Base-by-base conservation (phyloP, 768 basidiomycete genomes). In the Calocera viscosa region DNA sequence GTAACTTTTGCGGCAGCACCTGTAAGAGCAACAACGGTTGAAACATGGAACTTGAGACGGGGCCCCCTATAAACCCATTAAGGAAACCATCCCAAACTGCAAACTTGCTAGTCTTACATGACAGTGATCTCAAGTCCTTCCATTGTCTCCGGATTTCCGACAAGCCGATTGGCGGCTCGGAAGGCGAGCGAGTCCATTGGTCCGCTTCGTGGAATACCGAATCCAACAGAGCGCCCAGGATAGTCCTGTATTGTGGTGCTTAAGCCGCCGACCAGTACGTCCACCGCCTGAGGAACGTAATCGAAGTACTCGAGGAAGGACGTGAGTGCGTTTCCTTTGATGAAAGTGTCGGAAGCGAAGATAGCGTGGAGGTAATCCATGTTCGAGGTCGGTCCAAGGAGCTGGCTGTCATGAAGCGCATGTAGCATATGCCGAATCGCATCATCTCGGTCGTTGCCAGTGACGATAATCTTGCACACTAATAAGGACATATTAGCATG, bases 341-440 rank as follows among this genome's bases (percentile, higher is more conserved):
- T 72, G 71, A 84, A 86, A 0, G 70, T 66, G 7, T 74, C 70
- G 38, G 74, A 77, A 14, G 74, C 70, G 49, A 80, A 77, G 63
- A 88, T 80, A 0, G 78, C 77, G 2, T 73, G 73, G 19, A 87
- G 75, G 69, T 83, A 85, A 28, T 78, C 73, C 19, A 84, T 68
- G 69, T 88, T 88, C 69, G 85, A 87, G 0, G 84, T 80, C 1
- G 86, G 84, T 0, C 87, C 87, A 16, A 76, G 75, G 0, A 88
- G 77, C 68, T 79, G 76, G 38, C 76, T 78, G 24, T 74, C 71
- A 0, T 74, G 65, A 17, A 87, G 70, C 0, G 79, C 79, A 10
- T 72, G 63, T 0, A 69, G 34, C 67, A 88, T 78, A 28, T 82
- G 75, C 0, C 70, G 64, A 8, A 83, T 73, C 0, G 84, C 82